Percentiles rank a stretch among this genome's conserved stretches.
Evolutionary conservation across 2,329 filamentous ascomycete species (phyloP).

Genomic region (Ophiocordyceps camponoti-leonardi): DNA sequence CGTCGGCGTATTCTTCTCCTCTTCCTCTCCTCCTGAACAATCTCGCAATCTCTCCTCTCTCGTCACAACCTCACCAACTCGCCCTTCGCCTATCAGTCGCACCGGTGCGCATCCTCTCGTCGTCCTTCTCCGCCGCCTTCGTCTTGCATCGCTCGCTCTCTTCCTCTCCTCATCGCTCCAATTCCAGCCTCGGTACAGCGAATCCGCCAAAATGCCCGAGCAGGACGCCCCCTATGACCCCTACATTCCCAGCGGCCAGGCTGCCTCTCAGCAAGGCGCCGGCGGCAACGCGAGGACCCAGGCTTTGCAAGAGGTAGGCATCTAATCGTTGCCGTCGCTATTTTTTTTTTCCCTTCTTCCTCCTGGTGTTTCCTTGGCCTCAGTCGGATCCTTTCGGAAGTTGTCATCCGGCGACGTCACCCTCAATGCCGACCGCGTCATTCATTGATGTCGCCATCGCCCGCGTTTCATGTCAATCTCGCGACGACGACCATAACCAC

Average conservation of each 20-base stretch:
- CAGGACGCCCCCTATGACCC: slow-evolving; percentile 62
- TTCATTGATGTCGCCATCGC: neutral
- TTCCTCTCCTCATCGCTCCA: neutral
- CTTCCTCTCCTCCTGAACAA: neutral
- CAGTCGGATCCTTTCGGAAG: neutral
- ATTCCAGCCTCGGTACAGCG: neutral
- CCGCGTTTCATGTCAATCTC: neutral
- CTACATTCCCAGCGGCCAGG: slow-evolving; percentile 62
- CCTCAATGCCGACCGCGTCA: neutral
- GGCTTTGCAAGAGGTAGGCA: slow-evolving; percentile 69
- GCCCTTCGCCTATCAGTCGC: neutral
- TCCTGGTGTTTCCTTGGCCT: neutral
- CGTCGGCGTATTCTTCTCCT: neutral
- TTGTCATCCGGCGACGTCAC: neutral
- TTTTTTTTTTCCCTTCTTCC: slow-evolving; percentile 5
- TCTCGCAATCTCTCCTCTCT: neutral
- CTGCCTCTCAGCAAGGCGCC: slow-evolving; percentile 21
- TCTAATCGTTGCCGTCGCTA: neutral
- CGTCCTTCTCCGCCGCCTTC: slow-evolving; percentile 6
- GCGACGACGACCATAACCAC: neutral
- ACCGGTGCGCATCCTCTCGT: neutral
- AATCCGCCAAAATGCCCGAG: slow-evolving; percentile 27
- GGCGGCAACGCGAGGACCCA: slow-evolving; percentile 34
- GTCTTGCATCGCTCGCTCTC: neutral
- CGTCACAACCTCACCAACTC: neutral